Evolutionary conservation across 2,329 filamentous ascomycete genomes (phyloP), one percentile per base, ranked within the genome.

Genomic region (Epichloe brachyelytri): DNA sequence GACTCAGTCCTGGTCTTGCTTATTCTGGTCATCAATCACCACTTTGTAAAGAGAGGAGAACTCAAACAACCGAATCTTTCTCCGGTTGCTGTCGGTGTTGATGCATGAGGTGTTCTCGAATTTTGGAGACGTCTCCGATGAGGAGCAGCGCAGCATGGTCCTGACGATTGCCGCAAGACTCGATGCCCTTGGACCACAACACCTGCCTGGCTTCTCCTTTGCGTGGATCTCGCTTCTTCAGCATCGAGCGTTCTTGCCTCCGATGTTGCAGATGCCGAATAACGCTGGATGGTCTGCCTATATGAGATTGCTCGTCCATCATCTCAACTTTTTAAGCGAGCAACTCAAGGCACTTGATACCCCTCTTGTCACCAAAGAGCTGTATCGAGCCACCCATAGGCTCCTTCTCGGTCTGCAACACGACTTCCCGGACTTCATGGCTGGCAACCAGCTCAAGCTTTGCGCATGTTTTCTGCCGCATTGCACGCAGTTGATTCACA

Each of bases 371-470:
- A 80, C 83, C 36, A 90, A 88, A 64, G 87, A 91, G 50, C 80
- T 95, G 54, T 96, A 95, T 65, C 83, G 88, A 54, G 88, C 85
- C 8, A 80, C 86, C 1, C 72, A 95, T 46, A 89, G 94, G 62
- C 79, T 96, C 53, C 71, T 97, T 50, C 72, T 95, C 36, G 78
- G 95, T 49, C 72, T 98, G 49, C 87, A 95, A 58, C 93, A 97
- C 63, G 93, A 98, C 65, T 97, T 88, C 67, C 86, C 91, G 0
- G 89, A 96, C 51, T 98, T 95, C 66, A 71, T 98, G 41, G 85
- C 87, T 5, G 87, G 90, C 59, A 88, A 95, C 65, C 87, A 95
- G 63, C 81, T 87, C 58, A 80, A 82, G 58, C 79, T 98, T 49
- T 89, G 85, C 69, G 83, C 86, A 59, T 82, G 80, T 61, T 85